Conservation (phyloP, 2,329 filamentous ascomycete species). For the Calonectria pteridis region DNA sequence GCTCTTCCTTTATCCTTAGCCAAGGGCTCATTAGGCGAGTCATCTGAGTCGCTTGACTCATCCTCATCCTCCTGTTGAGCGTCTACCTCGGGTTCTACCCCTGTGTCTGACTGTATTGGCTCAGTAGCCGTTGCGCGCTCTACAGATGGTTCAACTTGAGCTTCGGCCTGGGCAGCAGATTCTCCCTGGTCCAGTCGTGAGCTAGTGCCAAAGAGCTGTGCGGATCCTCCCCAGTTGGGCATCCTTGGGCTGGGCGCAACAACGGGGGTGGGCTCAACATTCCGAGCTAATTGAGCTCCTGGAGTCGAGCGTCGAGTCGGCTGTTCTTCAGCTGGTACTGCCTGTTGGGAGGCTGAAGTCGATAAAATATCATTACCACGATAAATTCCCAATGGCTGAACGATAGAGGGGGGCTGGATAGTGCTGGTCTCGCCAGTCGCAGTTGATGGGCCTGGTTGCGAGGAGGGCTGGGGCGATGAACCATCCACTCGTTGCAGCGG, state of each 20-base stretch:
- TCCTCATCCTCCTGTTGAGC: constrained; percentile 26
- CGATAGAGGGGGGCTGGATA: constrained; percentile 28
- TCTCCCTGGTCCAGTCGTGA: constrained; percentile 43
- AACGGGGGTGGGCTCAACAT: constrained; percentile 49
- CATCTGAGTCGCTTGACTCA: constrained; percentile 24
- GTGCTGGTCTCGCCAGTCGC: constrained; percentile 31
- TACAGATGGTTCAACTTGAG: constrained; percentile 21
- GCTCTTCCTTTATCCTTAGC: constrained; percentile 60
- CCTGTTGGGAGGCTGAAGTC: constrained; percentile 4
- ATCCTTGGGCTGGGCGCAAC: constrained; percentile 62
- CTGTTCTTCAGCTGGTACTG: constrained; percentile 24
- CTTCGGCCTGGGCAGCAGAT: constrained; percentile 26
- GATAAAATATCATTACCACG: constrained; percentile 32
- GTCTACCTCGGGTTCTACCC: constrained; percentile 21
- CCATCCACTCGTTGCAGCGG: constrained; percentile 69
- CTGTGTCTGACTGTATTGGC: constrained; percentile 15
- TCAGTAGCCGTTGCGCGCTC: constrained; percentile 4
- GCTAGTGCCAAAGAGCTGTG: constrained; percentile 60
- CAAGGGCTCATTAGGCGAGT: constrained; percentile 20
- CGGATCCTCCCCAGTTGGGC: constrained; percentile 64
- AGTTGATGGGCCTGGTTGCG: constrained; percentile 38
- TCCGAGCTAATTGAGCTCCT: constrained; percentile 25
- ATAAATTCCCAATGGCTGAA: constrained; percentile 28
- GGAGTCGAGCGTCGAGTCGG: constrained; percentile 21
- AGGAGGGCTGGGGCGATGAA: constrained; percentile 39